phyloP scores from a whole-genome alignment of 208 protist species.

The Trypanosoma vivax region DNA sequence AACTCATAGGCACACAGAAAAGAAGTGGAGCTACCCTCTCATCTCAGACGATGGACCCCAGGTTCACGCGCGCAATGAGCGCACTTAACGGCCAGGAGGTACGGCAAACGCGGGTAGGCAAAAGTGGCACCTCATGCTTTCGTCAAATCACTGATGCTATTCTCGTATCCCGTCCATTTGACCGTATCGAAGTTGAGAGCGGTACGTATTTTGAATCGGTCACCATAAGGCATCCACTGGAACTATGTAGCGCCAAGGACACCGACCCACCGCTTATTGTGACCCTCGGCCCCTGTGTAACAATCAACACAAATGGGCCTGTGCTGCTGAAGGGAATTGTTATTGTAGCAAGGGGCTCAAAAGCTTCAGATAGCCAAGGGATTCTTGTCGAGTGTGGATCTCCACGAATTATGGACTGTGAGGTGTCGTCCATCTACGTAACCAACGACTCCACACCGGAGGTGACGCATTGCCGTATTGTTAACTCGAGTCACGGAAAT shows the following conservation, averaged over 20 bases:
- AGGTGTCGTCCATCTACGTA: conserved; percentile 33
- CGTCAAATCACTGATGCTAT: conserved; percentile 36
- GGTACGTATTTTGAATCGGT: conserved; percentile 42
- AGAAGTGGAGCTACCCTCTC: too few species aligned
- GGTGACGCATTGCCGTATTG: conserved; percentile 29
- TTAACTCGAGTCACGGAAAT: conserved; percentile 21
- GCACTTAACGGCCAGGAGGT: conserved; percentile 20
- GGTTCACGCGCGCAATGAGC: conserved; percentile 19
- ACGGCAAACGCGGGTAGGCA: conserved; percentile 29
- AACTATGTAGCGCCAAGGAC: conserved; percentile 28
- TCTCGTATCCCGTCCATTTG: conserved; percentile 25
- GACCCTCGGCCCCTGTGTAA: conserved; percentile 28
- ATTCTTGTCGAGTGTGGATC: conserved; percentile 26
- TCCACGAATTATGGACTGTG: conserved; percentile 33
- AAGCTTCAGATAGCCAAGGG: conserved; percentile 22
- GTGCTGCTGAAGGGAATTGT: conserved; percentile 24
- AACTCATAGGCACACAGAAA: too few species aligned
- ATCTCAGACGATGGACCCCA: background rate
- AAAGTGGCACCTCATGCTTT: conserved; percentile 24
- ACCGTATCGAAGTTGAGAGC: conserved; percentile 40
- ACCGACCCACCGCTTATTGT: conserved; percentile 27
- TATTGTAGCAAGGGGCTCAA: conserved; percentile 23
- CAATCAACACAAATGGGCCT: conserved; percentile 21
- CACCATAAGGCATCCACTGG: conserved; percentile 26
- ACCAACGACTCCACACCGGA: conserved; percentile 22